Conservation (phyloP, 495 filamentous ascomycete species). For the Podospora pseudoanserina region DNA sequence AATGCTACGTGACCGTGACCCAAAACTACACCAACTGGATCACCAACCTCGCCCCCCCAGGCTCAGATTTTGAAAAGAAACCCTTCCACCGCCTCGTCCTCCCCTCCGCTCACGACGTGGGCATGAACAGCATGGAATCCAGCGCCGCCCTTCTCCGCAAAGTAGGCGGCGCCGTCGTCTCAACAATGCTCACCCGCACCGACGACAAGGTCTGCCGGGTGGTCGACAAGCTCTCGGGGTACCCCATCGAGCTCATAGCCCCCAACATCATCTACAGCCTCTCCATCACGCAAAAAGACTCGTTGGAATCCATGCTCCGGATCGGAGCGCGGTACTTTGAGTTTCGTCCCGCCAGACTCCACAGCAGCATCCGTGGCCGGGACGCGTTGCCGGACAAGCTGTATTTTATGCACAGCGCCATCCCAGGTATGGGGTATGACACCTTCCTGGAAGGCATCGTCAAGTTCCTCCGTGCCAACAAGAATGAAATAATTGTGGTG, state of each 20-base stretch:
- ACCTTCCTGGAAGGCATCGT: slow-evolving; percentile 46
- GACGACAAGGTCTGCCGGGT: slow-evolving; percentile 30
- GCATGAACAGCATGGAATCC: slow-evolving; percentile 54
- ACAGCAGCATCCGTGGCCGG: slow-evolving; percentile 34
- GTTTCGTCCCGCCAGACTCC: slow-evolving; percentile 51
- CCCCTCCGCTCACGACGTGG: slow-evolving; percentile 47
- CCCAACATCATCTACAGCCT: slow-evolving; percentile 50
- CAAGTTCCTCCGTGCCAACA: slow-evolving; percentile 41
- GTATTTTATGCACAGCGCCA: slow-evolving; percentile 53
- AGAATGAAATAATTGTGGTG: slow-evolving; percentile 49
- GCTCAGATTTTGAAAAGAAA: slow-evolving; percentile 38
- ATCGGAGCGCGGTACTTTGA: slow-evolving; percentile 56
- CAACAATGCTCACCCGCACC: slow-evolving; percentile 32
- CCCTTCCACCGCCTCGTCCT: slow-evolving; percentile 48
- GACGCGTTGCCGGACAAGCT: slow-evolving; percentile 41
- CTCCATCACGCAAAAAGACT: slow-evolving; percentile 55
- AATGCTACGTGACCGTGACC: slow-evolving; percentile 51
- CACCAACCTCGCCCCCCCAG: slow-evolving; percentile 40
- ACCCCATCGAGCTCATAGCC: slow-evolving; percentile 39
- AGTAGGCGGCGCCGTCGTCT: slow-evolving; percentile 38
- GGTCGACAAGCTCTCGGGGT: slow-evolving; percentile 32
- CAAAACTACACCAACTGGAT: slow-evolving; percentile 47
- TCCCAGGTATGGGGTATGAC: slow-evolving; percentile 53
- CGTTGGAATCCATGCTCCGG: slow-evolving; percentile 41
- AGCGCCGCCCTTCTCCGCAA: slow-evolving; percentile 37